Evolutionary conservation across 768 basidiomycete species (phyloP).

Genomic region (Sarcodon aspratus): DNA sequence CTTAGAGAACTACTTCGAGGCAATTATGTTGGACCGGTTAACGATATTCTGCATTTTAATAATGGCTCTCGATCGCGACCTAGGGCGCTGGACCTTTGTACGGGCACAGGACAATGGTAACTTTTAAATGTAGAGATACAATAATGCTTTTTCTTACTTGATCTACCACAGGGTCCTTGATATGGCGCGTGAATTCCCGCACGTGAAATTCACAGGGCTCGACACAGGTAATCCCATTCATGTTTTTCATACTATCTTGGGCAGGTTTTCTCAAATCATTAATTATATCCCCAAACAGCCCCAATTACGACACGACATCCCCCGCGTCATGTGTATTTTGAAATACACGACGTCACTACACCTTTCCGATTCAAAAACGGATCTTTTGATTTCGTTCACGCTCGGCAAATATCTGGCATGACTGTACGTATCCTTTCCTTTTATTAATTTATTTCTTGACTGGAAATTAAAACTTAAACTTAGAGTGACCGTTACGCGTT

Average conservation of each 20-base stretch:
- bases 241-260: no score
- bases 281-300: conserved; percentile 25
- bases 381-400: conserved; percentile 61
- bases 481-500: conserved; percentile 33
- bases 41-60: conserved; percentile 31
- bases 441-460: not conserved
- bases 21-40: conserved; percentile 51
- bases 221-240: conserved; percentile 49
- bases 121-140: conserved; percentile 1
- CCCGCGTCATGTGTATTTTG: conserved; percentile 48
- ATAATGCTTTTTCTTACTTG: no score
- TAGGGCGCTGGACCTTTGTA: conserved; percentile 59
- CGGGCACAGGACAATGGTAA: conserved; percentile 66
- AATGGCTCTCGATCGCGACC: conserved; percentile 28
- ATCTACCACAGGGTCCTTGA: conserved; percentile 49
- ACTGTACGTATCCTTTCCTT: conserved; percentile 34
- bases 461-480: conserved; percentile 5
- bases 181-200: conserved; percentile 56
- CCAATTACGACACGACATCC: conserved; percentile 63
- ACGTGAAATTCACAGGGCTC: conserved; percentile 54
- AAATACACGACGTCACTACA: conserved; percentile 51
- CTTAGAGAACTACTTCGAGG: conserved; percentile 40
- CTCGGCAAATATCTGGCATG: conserved; percentile 39
- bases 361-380: conserved; percentile 37
- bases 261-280: not conserved